Base-by-base conservation (phyloP, 768 basidiomycete genomes). In the Trametes maxima region DNA sequence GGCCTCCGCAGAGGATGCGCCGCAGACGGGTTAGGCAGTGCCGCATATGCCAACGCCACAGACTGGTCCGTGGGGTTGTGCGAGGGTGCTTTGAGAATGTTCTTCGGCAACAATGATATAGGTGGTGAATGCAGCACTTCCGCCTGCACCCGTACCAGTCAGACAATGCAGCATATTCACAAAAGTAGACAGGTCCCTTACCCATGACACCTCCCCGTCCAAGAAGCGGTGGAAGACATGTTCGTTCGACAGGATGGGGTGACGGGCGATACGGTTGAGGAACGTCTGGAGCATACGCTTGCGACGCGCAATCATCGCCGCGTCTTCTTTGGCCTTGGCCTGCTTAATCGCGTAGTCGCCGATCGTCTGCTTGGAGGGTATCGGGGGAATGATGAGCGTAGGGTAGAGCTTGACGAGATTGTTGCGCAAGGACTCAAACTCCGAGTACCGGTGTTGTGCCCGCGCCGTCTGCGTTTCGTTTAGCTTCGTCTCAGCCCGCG, bases 291-390 rank as follows among this genome's bases (percentile, higher is more conserved):
- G 79, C 88, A 98, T 93, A 49, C 97, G 87, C 74, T 94, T 96
- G 63, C 97, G 82, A 65, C 92, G 81, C 2, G 93, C 85, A 72
- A 99, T 98, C 79, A 98, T 85, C 1, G 89, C 83, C 2, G 87
- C 86, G 72, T 99, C 97, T 70, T 99, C 97, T 71, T 96, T 98
- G 22, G 96, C 97, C 74, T 96, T 97, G 14, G 84, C 88, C 70
- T 95, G 95, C 75, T 98, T 98, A 63, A 95, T 89, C 1, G 97
- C 97, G 79, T 99, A 99, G 69, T 98, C 97, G 8, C 93, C 86
- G 40, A 99, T 80, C 1, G 90, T 90, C 76, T 98, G 94, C 76
- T 99, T 98, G 1, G 92, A 95, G 2, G 97, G 97, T 54, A 99
- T 97, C 44, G 97, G 97, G 2, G 97, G 96, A 62, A 99, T 89